Evolutionary conservation across 2,329 filamentous ascomycete genomes (phyloP).

Genomic region (Colletotrichum sp.): DNA sequence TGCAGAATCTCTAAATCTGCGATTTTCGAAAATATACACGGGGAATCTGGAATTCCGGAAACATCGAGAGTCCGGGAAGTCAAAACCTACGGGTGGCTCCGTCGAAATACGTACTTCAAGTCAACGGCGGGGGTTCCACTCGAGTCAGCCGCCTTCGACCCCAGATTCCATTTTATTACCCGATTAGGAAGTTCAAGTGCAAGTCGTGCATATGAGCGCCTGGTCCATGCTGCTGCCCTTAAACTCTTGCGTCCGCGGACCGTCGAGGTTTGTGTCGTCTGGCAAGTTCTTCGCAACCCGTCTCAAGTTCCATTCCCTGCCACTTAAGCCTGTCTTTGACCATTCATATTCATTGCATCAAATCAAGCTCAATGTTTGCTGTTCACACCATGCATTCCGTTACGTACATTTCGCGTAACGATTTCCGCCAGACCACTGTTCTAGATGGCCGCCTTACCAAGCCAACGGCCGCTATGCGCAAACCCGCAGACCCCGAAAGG

Average conservation of each 20-base stretch:
- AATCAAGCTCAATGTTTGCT: background rate
- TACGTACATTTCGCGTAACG: conserved; percentile 9
- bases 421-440: background rate
- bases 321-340: background rate
- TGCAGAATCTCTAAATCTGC: background rate
- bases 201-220: background rate
- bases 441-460: background rate
- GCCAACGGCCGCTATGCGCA: background rate
- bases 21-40: background rate
- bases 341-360: background rate
- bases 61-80: background rate
- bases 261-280: background rate
- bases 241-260: background rate
- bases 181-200: background rate
- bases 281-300: background rate
- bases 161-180: background rate
- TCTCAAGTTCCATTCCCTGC: background rate
- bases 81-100: background rate
- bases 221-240: background rate
- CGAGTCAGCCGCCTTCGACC: background rate
- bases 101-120: background rate
- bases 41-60: background rate
- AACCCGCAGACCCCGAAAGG: background rate
- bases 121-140: background rate
- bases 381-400: background rate